These are phyloP conservation scores for Cladosporium sp. DNA, from an alignment of 2,329 filamentous ascomycete genomes.

Conservation along the genomic window DNA sequence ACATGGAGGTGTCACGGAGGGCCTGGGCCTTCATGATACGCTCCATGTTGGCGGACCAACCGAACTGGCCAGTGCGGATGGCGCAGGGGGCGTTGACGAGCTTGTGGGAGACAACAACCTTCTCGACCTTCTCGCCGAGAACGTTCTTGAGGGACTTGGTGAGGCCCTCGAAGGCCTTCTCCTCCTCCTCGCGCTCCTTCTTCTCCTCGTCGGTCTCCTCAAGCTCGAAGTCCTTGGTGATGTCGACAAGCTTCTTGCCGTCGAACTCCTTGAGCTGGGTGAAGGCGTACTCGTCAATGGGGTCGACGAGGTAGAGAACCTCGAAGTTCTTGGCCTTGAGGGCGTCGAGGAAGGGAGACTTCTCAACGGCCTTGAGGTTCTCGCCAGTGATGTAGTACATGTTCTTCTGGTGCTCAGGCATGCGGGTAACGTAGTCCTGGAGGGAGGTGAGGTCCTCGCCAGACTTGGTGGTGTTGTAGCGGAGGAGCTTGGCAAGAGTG, in stretches of 20 bases:
- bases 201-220: slow-evolving; percentile 99
- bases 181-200: slow-evolving; percentile 86
- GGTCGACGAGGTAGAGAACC: slow-evolving; percentile 98
- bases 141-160: slow-evolving; percentile 99
- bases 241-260: slow-evolving; percentile 99
- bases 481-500: slow-evolving; percentile 92
- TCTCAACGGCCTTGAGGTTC: slow-evolving; percentile 95
- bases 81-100: slow-evolving; percentile 89
- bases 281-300: slow-evolving; percentile 99
- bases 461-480: slow-evolving; percentile 99
- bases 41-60: slow-evolving; percentile 99
- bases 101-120: slow-evolving; percentile 99
- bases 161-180: slow-evolving; percentile 95
- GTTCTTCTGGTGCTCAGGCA: slow-evolving; percentile 99
- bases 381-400: slow-evolving; percentile 99
- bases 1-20: slow-evolving; percentile 99
- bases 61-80: slow-evolving; percentile 99
- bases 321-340: slow-evolving; percentile 99
- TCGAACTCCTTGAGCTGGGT: slow-evolving; percentile 99
- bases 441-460: slow-evolving; percentile 95
- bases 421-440: slow-evolving; percentile 95
- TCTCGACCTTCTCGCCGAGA: slow-evolving; percentile 98
- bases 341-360: slow-evolving; percentile 97
- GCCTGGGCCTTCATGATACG: slow-evolving; percentile 99
- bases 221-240: slow-evolving; percentile 99